Base-by-base conservation (phyloP, 495 filamentous ascomycete genomes). In the Penicillium paradoxum region DNA sequence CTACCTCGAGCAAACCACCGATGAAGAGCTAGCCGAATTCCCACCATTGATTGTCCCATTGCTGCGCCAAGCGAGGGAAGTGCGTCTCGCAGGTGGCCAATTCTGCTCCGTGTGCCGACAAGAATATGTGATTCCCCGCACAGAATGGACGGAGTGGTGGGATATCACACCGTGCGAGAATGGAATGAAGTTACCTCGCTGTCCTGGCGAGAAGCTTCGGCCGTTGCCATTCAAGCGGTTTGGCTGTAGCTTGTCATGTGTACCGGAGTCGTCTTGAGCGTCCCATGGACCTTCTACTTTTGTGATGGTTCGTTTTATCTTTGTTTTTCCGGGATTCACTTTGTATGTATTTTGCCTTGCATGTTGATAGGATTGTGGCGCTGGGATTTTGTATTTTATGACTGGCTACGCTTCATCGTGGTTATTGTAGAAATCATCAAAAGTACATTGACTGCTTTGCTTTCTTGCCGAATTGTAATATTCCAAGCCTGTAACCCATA, bases 111-210 rank as follows among this genome's bases (percentile, higher is more conserved):
- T 83, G 0, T 90, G 87, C 51, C 60, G 73, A 33, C 68, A 72
- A 19, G 65, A 67, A n/a, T 86, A 80, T 40, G 73, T 85, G 19
- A 67, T 86, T 29, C 74, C 80, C 33, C 66, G 83, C 10, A 73
- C 84, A 0, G 77, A 87, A 56, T 91, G 87, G 87, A 75, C 88
- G 43, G 86, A 91, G 62, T 89, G 84, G 80, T 88, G 84, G 83
- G 76, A 81, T 55, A 72, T 62, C 50, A 69, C 59, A 8, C 71
- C 70, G 1, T 69, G 70, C 48, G 73, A 77, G 56, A 77, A 71
- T 47, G 73, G 73, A 13, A 57, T 75, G 51, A 75, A 75, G 54
- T 58, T 65, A 36, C 66, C 71, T 1, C 64, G 73, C 8, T 38
- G 43, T 24, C 62, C 67, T n/a, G 68, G 67, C 0, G 68, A 71